Evolutionary conservation across 805 yeast genomes (phyloP).

Genomic region (Hanseniaspora thailandica): DNA sequence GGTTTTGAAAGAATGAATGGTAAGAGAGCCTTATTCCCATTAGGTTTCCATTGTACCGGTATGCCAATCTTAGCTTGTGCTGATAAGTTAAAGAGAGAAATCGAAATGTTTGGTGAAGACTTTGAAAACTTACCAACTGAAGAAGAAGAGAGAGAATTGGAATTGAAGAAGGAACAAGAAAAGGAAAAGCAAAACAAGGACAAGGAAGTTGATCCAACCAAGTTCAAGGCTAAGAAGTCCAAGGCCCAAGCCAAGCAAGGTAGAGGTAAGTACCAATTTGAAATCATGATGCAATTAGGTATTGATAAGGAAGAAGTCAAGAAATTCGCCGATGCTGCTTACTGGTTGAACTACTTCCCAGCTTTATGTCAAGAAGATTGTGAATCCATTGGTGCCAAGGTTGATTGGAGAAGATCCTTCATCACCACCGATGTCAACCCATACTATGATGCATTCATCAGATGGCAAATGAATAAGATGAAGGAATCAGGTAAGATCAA

Average conservation of each 20-base stretch:
- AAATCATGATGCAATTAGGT: slow-evolving; percentile 91
- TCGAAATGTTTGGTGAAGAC: slow-evolving; percentile 78
- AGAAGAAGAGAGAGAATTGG: slow-evolving; percentile 40
- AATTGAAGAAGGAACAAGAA: slow-evolving; percentile 32
- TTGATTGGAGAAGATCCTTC: slow-evolving; percentile 96
- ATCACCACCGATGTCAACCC: slow-evolving; percentile 93
- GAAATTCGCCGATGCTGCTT: slow-evolving; percentile 80
- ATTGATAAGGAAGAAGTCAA: slow-evolving; percentile 70
- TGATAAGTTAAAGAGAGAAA: slow-evolving; percentile 84
- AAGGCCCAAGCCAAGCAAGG: slow-evolving; percentile 93
- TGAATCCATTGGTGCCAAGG: slow-evolving; percentile 72
- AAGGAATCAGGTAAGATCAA: slow-evolving; percentile 81
- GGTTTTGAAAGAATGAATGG: slow-evolving; percentile 95
- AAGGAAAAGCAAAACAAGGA: slow-evolving; percentile 19
- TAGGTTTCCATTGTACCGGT: slow-evolving; percentile 99
- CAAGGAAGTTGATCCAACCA: slow-evolving; percentile 59
- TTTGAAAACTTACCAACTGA: slow-evolving; percentile 57
- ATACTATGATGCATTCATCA: slow-evolving; percentile 84
- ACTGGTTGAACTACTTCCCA: slow-evolving; percentile 90
- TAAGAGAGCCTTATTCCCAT: slow-evolving; percentile 80
- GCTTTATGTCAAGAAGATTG: slow-evolving; percentile 77
- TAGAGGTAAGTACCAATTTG: slow-evolving; percentile 85
- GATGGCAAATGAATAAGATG: slow-evolving; percentile 91
- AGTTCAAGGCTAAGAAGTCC: slow-evolving; percentile 83
- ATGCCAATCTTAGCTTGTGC: slow-evolving; percentile 96